Conservation (phyloP, 441 rosid species). For the Eutrema salsugineum region DNA sequence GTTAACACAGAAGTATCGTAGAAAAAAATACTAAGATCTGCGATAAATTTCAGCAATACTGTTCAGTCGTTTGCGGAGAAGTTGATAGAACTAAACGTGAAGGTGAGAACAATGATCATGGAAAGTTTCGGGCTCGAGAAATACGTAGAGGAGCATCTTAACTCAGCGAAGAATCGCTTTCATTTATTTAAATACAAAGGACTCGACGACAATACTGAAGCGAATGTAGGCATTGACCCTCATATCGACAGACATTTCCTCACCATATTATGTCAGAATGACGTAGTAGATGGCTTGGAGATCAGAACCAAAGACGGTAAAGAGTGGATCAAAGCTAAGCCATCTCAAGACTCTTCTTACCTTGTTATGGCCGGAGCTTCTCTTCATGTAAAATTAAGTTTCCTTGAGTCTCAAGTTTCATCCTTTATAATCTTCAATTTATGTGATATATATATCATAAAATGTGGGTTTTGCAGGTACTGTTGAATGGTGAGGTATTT, state of each 20-base stretch:
- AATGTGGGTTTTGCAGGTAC: slow-evolving; percentile 14
- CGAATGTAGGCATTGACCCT: slow-evolving; percentile 32
- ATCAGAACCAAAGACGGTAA: slow-evolving; percentile 36
- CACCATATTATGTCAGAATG: slow-evolving; percentile 45
- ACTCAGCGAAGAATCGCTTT: slow-evolving; percentile 46
- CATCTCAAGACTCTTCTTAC: slow-evolving; percentile 39
- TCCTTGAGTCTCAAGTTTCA: background rate
- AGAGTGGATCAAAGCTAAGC: slow-evolving; percentile 45
- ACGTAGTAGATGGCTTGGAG: slow-evolving; percentile 43
- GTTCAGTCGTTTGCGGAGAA: slow-evolving; percentile 35
- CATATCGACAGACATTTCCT: slow-evolving; percentile 62
- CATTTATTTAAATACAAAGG: slow-evolving; percentile 45
- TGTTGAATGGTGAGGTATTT: slow-evolving; percentile 33
- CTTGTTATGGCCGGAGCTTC: slow-evolving; percentile 48
- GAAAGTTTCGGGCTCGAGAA: slow-evolving; percentile 54
- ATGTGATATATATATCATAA: background rate
- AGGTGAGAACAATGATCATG: slow-evolving; percentile 53
- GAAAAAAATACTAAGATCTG: background rate
- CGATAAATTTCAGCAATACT: slow-evolving; percentile 31
- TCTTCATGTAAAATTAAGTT: slow-evolving; percentile 32
- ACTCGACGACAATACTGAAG: slow-evolving; percentile 11
- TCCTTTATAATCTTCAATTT: background rate
- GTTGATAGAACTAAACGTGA: slow-evolving; percentile 41
- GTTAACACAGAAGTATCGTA: background rate
- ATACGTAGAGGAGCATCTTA: slow-evolving; percentile 37